Evolutionary conservation across 2,329 filamentous ascomycete species (phyloP).

Genomic region (Tolypocladium pustulatum): DNA sequence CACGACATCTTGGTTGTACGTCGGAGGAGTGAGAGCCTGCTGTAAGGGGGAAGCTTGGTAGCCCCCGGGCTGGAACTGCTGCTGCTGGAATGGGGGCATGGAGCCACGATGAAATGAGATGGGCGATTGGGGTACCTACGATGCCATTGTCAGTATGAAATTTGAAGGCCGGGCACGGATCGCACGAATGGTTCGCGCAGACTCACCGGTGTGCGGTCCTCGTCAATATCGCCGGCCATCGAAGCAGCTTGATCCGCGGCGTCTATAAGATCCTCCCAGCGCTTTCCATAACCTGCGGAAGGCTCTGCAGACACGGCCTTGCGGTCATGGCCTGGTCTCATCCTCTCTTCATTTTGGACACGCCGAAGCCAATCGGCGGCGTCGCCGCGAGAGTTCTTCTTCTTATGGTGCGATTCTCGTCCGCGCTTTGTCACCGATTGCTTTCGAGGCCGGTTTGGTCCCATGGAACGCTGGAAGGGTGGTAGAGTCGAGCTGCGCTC

Average conservation of each 20-base stretch:
- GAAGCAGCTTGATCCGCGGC: conserved; percentile 66
- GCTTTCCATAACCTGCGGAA: conserved; percentile 68
- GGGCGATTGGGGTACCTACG: conserved; percentile 53
- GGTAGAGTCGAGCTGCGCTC: conserved; percentile 82
- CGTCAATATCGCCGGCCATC: conserved; percentile 82
- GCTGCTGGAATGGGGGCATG: conserved; percentile 50
- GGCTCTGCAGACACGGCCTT: conserved; percentile 86
- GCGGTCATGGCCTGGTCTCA: conserved; percentile 57
- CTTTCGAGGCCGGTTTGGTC: conserved; percentile 66
- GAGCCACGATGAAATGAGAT: conserved; percentile 53
- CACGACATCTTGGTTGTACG: conserved; percentile 52
- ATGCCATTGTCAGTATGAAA: not conserved
- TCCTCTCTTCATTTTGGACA: conserved; percentile 50
- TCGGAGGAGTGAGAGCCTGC: conserved; percentile 79
- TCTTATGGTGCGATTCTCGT: conserved; percentile 67
- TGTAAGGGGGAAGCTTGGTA: conserved; percentile 89
- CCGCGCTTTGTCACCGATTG: conserved; percentile 75
- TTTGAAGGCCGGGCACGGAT: not conserved
- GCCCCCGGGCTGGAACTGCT: conserved; percentile 49
- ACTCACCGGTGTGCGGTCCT: conserved; percentile 80
- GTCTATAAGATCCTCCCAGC: conserved; percentile 95
- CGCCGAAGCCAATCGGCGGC: conserved; percentile 56
- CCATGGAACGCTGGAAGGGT: conserved; percentile 65
- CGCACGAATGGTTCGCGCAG: not conserved
- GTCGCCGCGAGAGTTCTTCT: conserved; percentile 60